Percentiles rank a stretch among this genome's conserved stretches.
Evolutionary conservation across 2,329 filamentous ascomycete species (phyloP).

Genomic region (Ophiosphaerella korrae): DNA sequence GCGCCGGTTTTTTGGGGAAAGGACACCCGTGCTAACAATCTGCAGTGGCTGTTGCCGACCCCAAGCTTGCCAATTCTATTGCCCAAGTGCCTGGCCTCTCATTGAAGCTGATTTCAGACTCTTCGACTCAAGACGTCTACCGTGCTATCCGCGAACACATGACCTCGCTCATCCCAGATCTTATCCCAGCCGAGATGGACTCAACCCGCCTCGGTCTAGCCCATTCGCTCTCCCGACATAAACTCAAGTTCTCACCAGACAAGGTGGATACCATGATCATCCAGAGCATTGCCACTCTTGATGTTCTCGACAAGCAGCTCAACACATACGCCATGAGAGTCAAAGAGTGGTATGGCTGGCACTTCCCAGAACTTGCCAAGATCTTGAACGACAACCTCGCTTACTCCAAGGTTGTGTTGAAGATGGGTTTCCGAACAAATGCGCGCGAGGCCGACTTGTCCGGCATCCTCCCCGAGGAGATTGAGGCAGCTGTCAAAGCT

Average conservation of each 20-base stretch:
- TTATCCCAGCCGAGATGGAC: constrained; percentile 82
- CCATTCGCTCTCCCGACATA: constrained; percentile 90
- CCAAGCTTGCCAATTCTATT: constrained; percentile 88
- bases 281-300: constrained; percentile 85
- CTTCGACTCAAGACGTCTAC: constrained; percentile 84
- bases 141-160: constrained; percentile 92
- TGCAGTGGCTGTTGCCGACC: constrained; percentile 81
- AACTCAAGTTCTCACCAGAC: constrained; percentile 97
- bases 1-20: background rate
- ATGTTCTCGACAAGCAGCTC: constrained; percentile 97
- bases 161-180: constrained; percentile 85
- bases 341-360: constrained; percentile 99
- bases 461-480: constrained; percentile 85
- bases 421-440: constrained; percentile 87
- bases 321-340: constrained; percentile 99
- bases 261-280: constrained; percentile 99
- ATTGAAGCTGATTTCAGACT: constrained; percentile 82
- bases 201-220: constrained; percentile 96
- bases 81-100: constrained; percentile 88
- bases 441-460: constrained; percentile 77
- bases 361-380: constrained; percentile 97
- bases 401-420: constrained; percentile 85
- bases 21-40: constrained; percentile 13
- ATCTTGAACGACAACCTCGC: constrained; percentile 80
- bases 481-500: constrained; percentile 87